Conservation (phyloP, 345 rosid genomes). For the Hibiscus mutabilis region DNA sequence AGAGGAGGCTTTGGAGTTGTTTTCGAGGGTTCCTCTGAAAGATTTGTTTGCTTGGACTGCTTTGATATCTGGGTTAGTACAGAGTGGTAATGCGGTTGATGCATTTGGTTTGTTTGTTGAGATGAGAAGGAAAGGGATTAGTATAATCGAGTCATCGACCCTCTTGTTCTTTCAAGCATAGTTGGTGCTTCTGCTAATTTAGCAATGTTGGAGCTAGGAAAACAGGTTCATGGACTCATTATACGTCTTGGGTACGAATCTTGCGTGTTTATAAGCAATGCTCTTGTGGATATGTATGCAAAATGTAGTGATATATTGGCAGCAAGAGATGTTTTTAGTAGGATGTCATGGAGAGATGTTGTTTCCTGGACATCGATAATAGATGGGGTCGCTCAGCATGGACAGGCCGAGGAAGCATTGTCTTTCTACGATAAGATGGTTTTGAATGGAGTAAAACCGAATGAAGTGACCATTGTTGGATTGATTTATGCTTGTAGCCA, state of each 20-base stretch:
- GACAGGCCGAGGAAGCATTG: constrained; percentile 55
- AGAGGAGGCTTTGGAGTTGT: constrained; percentile 46
- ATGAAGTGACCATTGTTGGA: constrained; percentile 71
- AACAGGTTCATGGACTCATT: constrained; percentile 55
- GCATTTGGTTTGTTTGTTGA: constrained; percentile 41
- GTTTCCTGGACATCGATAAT: constrained; percentile 80
- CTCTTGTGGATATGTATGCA: constrained; percentile 77
- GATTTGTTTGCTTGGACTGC: constrained; percentile 67
- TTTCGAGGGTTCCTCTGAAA: constrained; percentile 29
- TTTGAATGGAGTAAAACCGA: constrained; percentile 54
- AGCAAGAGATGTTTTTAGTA: constrained; percentile 39
- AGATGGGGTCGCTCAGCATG: constrained; percentile 80
- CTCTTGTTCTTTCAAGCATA: constrained; percentile 66
- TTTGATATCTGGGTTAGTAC: constrained; percentile 67
- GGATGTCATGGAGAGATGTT: constrained; percentile 49
- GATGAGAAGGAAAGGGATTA: constrained; percentile 67
- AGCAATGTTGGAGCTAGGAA: constrained; percentile 51
- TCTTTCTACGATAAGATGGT: constrained; percentile 62
- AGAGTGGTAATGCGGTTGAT: constrained; percentile 55
- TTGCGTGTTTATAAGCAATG: constrained; percentile 59
- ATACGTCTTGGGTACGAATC: constrained; percentile 45
- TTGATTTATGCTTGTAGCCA: constrained; percentile 80
- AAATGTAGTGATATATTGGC: constrained; percentile 64
- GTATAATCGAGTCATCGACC: constrained; percentile 35
- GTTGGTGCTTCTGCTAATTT: constrained; percentile 67